phyloP scores from a whole-genome alignment of 2,329 filamentous ascomycete genomes.

The Herpotrichia juniperi region DNA sequence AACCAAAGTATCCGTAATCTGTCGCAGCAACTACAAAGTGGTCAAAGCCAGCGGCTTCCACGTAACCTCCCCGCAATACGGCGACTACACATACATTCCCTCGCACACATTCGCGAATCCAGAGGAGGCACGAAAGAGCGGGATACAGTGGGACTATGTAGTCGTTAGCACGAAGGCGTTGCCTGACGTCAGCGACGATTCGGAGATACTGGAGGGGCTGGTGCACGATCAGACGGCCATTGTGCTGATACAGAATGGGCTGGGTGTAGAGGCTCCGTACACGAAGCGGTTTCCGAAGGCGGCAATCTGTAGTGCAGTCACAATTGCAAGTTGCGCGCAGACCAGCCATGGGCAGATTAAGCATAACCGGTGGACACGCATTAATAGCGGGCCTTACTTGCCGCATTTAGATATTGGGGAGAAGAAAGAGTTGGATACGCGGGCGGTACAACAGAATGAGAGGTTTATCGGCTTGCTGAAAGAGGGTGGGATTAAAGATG shows the following conservation, averaged over 20 bases:
- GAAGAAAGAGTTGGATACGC: conserved; percentile 24
- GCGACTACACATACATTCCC: conserved; percentile 69
- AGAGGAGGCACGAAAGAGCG: conserved; percentile 58
- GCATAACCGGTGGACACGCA: conserved; percentile 76
- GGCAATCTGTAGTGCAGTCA: conserved; percentile 71
- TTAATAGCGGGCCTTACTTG: conserved; percentile 71
- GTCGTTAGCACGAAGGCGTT: conserved; percentile 74
- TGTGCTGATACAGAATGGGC: conserved; percentile 73
- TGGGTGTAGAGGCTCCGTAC: conserved; percentile 74
- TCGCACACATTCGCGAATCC: conserved; percentile 67
- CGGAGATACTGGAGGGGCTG: conserved; percentile 65
- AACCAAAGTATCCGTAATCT: conserved; percentile 71
- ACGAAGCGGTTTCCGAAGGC: conserved; percentile 64
- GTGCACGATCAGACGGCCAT: conserved; percentile 62
- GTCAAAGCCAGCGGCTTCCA: conserved; percentile 67
- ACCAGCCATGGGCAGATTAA: conserved; percentile 65
- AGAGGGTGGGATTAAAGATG: conserved; percentile 69
- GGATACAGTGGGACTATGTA: conserved; percentile 66
- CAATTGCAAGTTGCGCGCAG: conserved; percentile 72
- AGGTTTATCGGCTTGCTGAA: conserved; percentile 62
- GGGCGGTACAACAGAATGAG: conserved; percentile 53
- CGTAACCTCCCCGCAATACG: conserved; percentile 70
- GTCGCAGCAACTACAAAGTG: conserved; percentile 73
- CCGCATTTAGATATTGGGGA: conserved; percentile 51
- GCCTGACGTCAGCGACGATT: conserved; percentile 68